Conservation (phyloP, 129 eudicot species). For the Daucus carota region DH1_v3.0 NC_030385.2:43184501-43185000, state of each 20-base stretch:
- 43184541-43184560: not conserved
- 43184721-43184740: slow-evolving; percentile 12
- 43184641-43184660: not conserved
- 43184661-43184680: not conserved
- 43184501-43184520: not conserved
- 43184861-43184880: not conserved
- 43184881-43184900: not conserved
- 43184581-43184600: not conserved
- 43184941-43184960: slow-evolving; percentile 2
- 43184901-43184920: not conserved
- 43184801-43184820: not conserved
- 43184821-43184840: not conserved
- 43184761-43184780: not conserved
- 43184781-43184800: slow-evolving; percentile 1
- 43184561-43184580: slow-evolving; percentile 2
- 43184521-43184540: not conserved
- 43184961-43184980: slow-evolving; percentile 11
- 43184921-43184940: not conserved
- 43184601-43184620: not conserved
- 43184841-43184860: not conserved
- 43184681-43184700: slow-evolving; percentile 15
- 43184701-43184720: slow-evolving; percentile 16
- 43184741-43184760: slow-evolving; percentile 14
- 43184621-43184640: slow-evolving; percentile 8
- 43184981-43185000: slow-evolving; percentile 1